Evolutionary conservation across 306 rosid species (phyloP).

Genomic region (Senna tora): DNA sequence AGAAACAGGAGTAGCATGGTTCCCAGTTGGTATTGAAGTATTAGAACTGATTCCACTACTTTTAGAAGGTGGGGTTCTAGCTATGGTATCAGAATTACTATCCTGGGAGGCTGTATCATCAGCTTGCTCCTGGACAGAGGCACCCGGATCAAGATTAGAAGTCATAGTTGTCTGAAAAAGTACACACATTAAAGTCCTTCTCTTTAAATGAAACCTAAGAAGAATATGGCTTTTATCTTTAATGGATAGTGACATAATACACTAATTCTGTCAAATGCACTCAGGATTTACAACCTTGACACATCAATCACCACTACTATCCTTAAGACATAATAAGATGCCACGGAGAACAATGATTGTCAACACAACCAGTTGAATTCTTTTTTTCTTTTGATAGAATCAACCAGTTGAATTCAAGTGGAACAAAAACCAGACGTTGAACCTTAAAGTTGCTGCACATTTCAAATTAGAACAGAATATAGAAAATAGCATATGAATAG

Average conservation of each 20-base stretch:
- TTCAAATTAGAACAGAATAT: not conserved
- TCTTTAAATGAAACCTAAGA: not conserved
- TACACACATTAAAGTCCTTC: constrained; percentile 14
- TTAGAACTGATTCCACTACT: constrained; percentile 54
- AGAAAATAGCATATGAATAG: not conserved
- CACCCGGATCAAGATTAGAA: constrained; percentile 44
- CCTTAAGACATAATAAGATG: not conserved
- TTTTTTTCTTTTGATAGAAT: too few species aligned
- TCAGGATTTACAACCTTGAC: constrained; percentile 1
- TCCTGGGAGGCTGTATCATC: constrained; percentile 75
- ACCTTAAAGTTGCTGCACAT: not conserved
- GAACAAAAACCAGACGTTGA: not conserved
- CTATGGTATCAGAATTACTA: constrained; percentile 54
- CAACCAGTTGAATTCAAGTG: not conserved
- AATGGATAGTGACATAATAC: not conserved
- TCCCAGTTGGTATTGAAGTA: constrained; percentile 58
- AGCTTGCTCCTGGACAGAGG: constrained; percentile 64
- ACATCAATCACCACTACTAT: not conserved
- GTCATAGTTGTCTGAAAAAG: constrained; percentile 36
- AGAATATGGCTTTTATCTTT: not conserved
- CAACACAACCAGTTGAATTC: not conserved
- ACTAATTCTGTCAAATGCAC: not conserved
- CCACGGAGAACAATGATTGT: not conserved
- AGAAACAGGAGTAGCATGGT: constrained; percentile 50
- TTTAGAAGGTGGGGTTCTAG: constrained; percentile 73